Percentiles rank a stretch among this genome's conserved stretches.
Conservation (phyloP, 441 rosid genomes). For the Brassica balearica region DNA sequence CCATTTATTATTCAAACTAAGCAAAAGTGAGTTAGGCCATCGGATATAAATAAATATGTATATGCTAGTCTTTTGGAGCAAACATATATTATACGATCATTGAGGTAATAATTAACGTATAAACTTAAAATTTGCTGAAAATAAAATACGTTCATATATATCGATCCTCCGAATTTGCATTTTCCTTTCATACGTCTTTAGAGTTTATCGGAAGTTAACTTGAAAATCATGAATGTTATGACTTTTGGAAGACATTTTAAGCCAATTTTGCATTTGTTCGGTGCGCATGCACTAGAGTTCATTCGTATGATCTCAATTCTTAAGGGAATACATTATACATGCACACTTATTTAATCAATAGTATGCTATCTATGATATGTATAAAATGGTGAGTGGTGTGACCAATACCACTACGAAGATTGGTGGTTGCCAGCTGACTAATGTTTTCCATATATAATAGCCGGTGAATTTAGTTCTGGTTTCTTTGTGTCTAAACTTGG, state of each 20-base stretch:
- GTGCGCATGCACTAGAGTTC: background rate
- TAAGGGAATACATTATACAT: constrained; percentile 1
- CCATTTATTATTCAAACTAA: constrained; percentile 29
- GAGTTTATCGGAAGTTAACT: background rate
- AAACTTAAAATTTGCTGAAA: background rate
- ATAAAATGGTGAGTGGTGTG: constrained; percentile 5
- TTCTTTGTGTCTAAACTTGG: background rate
- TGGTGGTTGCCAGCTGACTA: background rate
- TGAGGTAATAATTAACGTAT: background rate
- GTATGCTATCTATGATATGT: background rate
- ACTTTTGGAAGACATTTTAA: background rate
- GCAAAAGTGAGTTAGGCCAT: constrained; percentile 40
- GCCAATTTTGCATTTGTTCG: background rate
- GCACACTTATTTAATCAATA: background rate
- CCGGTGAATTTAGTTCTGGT: background rate
- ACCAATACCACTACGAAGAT: background rate
- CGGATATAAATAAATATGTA: constrained; percentile 1
- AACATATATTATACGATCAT: background rate
- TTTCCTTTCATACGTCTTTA: background rate
- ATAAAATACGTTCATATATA: background rate
- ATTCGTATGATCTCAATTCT: background rate
- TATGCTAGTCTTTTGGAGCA: background rate
- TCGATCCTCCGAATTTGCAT: background rate
- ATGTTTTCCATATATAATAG: background rate
- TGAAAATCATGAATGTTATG: constrained; percentile 3